Evolutionary conservation across 257 asterid species (phyloP).

Genomic region (Voacanga thouarsii): DNA sequence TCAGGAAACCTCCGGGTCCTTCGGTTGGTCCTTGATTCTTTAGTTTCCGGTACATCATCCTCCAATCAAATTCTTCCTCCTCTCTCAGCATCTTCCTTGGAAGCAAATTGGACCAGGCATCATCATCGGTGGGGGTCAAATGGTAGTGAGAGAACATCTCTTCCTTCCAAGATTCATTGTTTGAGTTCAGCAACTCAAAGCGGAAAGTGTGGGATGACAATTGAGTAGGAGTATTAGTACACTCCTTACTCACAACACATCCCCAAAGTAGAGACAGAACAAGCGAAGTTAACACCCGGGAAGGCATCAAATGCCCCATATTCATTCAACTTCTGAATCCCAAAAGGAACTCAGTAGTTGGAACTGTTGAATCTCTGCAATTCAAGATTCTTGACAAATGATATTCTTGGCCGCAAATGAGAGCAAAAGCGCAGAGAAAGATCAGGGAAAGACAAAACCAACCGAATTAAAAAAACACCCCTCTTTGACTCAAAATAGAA

Average conservation of each 20-base stretch:
- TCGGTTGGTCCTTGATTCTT: slow-evolving; percentile 37
- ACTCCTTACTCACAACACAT: slow-evolving; percentile 43
- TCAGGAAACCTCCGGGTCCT: slow-evolving; percentile 33
- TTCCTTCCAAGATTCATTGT: slow-evolving; percentile 56
- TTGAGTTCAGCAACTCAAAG: slow-evolving; percentile 49
- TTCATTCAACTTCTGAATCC: slow-evolving; percentile 1
- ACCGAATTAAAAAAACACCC: neutral
- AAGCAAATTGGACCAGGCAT: slow-evolving; percentile 61
- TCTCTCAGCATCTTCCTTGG: slow-evolving; percentile 71
- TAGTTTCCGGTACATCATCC: slow-evolving; percentile 35
- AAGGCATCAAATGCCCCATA: slow-evolving; percentile 30
- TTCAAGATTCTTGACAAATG: slow-evolving; percentile 6
- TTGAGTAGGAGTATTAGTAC: slow-evolving; percentile 54
- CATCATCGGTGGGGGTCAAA: slow-evolving; percentile 82
- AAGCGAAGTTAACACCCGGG: slow-evolving; percentile 17
- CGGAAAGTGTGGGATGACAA: slow-evolving; percentile 61
- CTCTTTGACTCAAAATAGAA: neutral
- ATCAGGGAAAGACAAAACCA: neutral
- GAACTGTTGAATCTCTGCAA: neutral
- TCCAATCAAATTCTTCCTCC: slow-evolving; percentile 54
- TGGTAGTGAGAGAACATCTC: slow-evolving; percentile 65
- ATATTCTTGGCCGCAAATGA: neutral
- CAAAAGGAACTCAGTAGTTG: neutral
- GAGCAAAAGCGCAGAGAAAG: neutral
- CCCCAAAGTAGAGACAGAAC: slow-evolving; percentile 24